Base-by-base conservation (phyloP, 208 protist species). In the Naegleria fowleri region DNA sequence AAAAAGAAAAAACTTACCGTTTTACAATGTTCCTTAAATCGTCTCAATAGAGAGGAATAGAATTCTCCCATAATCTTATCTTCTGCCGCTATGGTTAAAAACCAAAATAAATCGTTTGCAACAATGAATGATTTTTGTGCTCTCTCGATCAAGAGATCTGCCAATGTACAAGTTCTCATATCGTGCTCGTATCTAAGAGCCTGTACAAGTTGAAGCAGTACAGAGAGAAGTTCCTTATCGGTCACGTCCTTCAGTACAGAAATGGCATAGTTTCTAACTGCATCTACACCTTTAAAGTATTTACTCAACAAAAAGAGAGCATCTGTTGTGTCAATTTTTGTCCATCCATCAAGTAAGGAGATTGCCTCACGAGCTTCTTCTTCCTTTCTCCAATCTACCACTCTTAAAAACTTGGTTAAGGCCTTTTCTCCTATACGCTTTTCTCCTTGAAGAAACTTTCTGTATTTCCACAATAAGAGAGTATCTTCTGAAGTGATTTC, bases 401-500 rank as follows among this genome's bases (percentile, higher is more conserved):
- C 96, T 58, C 94, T 92, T 90, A 98, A 93, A 90, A 98, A 99
- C 19, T 96, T 96, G 3, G 98, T 93, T 51, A 98, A 95, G 40
- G 96, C 96, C n/a, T 95, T 93, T 0, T 94, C 92, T 89, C 97
- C 94, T n/a, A 93, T 92, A 19, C 92, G 59, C 13, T 88, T 88
- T n/a, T 86, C 83, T 7, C 25, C 15, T 38, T 29, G n/a, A 52
- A 98, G 93, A 91, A 96, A 98, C 90, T 95, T 94, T 51, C 96
- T 93, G 92, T 97, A 98, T 90, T 96, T 97, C 97, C 97, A 99
- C 88, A 99, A 92, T 89, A 99, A 93, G 52, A 94, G 91, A 87
- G 93, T 94, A 19, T 98, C 97, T 90, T 98, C 96, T 33, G 94
- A 90, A 16, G 94, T 92, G 15, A 90, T 59, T 43, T 90, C 51